These are phyloP conservation scores for Eucalyptus regnans DNA, from an alignment of 345 rosid genomes.

Conservation along the genomic window DNA sequence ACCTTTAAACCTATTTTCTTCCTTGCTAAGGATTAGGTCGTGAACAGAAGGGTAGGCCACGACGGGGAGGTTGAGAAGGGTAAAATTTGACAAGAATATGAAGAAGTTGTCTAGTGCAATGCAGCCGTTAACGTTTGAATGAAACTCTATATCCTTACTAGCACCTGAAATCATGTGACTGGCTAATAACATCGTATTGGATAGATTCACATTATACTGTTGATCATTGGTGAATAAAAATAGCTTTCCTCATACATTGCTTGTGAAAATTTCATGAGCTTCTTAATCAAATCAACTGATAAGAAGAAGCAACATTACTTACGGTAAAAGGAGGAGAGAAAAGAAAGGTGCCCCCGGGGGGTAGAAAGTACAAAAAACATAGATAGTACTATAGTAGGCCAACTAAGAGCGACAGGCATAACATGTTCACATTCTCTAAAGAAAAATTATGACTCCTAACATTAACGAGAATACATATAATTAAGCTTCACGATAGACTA, in stretches of 20 bases:
- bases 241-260: not conserved
- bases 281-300: too few relatives aligned
- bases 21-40: too few relatives aligned
- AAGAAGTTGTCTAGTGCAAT: too few relatives aligned
- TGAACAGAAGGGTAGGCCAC: fast-evolving
- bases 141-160: too few relatives aligned
- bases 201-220: not conserved
- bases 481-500: too few relatives aligned
- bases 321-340: fast-evolving
- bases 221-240: not conserved
- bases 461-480: not conserved
- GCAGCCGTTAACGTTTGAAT: too few relatives aligned
- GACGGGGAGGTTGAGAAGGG: too few relatives aligned
- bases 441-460: not conserved
- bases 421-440: not conserved
- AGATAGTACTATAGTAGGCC: not conserved
- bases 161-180: too few relatives aligned
- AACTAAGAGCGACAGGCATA: not conserved
- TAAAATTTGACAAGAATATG: too few relatives aligned
- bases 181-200: too few relatives aligned
- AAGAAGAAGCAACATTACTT: not conserved
- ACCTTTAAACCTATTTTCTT: too few relatives aligned
- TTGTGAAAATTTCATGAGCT: not conserved
- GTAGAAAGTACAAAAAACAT: not conserved
- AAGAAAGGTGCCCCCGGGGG: not conserved